These are phyloP conservation scores for Abrus pulchellus DNA, from an alignment of 306 rosid species.

Conservation along the genomic window DNA sequence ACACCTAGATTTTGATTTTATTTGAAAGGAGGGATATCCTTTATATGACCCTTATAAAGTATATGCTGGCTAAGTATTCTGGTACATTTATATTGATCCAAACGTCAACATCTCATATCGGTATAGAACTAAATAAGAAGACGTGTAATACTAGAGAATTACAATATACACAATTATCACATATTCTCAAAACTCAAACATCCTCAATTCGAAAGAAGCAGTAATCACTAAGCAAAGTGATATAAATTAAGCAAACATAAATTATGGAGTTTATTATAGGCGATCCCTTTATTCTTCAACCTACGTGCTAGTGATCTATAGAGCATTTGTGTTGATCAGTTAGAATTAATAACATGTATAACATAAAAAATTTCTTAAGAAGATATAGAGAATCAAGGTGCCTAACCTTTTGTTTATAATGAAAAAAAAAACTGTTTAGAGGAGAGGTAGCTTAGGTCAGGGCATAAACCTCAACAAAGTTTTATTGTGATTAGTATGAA, in stretches of 20 bases:
- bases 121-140: neutral
- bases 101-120: neutral
- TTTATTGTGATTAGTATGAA: neutral
- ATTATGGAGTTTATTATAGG: neutral
- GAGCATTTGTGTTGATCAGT: neutral
- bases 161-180: neutral
- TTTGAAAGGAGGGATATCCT: neutral
- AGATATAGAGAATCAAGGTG: neutral
- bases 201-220: neutral
- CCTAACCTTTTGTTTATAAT: neutral
- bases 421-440: neutral
- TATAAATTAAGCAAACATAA: neutral
- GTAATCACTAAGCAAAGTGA: neutral
- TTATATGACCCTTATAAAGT: neutral
- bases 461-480: neutral
- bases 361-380: neutral
- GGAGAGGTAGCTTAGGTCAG: neutral
- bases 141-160: neutral
- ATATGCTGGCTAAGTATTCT: conserved; percentile 2
- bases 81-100: neutral
- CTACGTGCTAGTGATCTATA: neutral
- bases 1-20: neutral
- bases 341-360: neutral
- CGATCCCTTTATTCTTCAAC: conserved; percentile 14
- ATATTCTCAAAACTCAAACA: neutral